Evolutionary conservation across 2,329 filamentous ascomycete species (phyloP).

Genomic region (Colletotrichum endophyticum): DNA sequence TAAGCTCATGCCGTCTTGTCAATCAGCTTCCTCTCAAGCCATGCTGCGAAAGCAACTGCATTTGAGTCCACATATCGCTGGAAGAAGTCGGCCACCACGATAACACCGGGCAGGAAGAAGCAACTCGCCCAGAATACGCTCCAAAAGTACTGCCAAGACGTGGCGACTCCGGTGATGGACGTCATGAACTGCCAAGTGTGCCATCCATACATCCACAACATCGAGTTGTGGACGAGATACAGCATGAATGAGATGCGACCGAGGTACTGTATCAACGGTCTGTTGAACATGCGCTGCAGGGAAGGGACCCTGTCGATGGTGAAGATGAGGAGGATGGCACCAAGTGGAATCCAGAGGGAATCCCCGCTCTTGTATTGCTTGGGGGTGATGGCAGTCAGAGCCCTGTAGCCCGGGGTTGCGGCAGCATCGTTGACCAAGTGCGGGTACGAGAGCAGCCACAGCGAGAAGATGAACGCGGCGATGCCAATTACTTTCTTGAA

Average conservation of each 20-base stretch:
- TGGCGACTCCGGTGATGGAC: background rate
- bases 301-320: conserved; percentile 31
- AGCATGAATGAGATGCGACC: conserved; percentile 67
- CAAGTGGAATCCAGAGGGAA: background rate
- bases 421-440: background rate
- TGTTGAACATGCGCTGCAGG: conserved; percentile 65
- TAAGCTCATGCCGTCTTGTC: background rate
- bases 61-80: conserved; percentile 6
- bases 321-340: background rate
- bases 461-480: background rate
- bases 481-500: background rate
- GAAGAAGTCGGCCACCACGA: conserved; percentile 1
- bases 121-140: background rate
- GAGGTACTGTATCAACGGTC: conserved; percentile 63
- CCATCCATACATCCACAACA: conserved; percentile 60
- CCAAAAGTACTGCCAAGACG: background rate
- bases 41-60: background rate
- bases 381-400: background rate
- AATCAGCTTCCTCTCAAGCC: conserved; percentile 1
- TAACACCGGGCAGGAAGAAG: background rate
- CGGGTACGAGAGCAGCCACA: conserved; percentile 4
- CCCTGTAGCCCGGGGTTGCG: background rate
- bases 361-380: background rate
- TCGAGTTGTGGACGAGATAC: conserved; percentile 68
- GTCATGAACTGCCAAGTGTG: background rate